Percentiles rank a stretch among this genome's conserved stretches.
Evolutionary conservation across 306 rosid species (phyloP).

Genomic region (Aeschynomene evenia): DNA sequence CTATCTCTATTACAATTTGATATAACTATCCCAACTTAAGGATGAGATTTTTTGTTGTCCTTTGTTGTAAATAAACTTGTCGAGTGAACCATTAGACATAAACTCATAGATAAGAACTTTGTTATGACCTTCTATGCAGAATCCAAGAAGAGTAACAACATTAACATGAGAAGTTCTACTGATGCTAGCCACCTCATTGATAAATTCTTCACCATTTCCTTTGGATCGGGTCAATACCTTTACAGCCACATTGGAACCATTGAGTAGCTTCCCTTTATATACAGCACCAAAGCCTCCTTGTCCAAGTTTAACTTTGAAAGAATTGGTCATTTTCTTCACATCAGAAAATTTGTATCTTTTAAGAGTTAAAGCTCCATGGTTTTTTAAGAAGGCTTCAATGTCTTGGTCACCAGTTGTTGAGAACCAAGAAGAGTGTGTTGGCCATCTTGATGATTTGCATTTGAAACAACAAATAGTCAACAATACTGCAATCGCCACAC

Average conservation of each 20-base stretch:
- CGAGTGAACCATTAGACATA: constrained; percentile 54
- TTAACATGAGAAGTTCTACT: constrained; percentile 38
- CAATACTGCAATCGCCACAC: not conserved
- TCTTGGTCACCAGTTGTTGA: not conserved
- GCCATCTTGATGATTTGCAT: not conserved
- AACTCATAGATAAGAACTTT: constrained; percentile 50
- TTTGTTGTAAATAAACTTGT: constrained; percentile 34
- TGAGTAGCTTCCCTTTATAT: constrained; percentile 28
- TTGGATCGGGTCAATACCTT: constrained; percentile 1
- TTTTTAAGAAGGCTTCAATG: constrained; percentile 40
- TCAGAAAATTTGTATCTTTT: constrained; percentile 39
- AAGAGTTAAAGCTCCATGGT: not conserved
- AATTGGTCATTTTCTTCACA: constrained; percentile 43
- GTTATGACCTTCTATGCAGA: constrained; percentile 37
- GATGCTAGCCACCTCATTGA: constrained; percentile 30
- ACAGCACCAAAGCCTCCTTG: constrained; percentile 51
- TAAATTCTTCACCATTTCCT: not conserved
- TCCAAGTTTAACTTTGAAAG: constrained; percentile 42
- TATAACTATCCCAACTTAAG: not conserved
- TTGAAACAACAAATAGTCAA: not conserved
- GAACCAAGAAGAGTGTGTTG: not conserved
- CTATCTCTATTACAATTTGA: not conserved
- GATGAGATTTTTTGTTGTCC: not conserved
- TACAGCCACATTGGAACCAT: constrained; percentile 10
- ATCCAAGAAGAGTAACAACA: constrained; percentile 46